Conservation (phyloP, 306 rosid species). For the Prunus armeniaca region DNA sequence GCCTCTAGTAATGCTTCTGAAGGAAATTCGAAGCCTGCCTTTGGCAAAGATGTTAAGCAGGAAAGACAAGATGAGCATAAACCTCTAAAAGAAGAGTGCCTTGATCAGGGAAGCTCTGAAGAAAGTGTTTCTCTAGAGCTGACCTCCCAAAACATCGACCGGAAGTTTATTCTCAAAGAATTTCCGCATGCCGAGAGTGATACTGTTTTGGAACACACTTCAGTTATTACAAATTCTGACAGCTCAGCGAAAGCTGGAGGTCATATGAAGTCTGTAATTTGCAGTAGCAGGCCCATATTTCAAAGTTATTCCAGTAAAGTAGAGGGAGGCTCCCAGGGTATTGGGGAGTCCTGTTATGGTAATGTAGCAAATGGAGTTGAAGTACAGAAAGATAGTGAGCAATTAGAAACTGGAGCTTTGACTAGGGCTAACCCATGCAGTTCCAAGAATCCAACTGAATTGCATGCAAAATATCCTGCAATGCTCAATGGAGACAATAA, state of each 20-base stretch:
- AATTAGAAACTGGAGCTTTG: constrained; percentile 35
- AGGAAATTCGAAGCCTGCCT: constrained; percentile 44
- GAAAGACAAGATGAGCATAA: constrained; percentile 39
- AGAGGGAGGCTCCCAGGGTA: constrained; percentile 36
- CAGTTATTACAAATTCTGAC: constrained; percentile 36
- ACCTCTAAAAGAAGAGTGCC: constrained; percentile 33
- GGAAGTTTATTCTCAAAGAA: constrained; percentile 35
- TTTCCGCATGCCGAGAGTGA: constrained; percentile 32
- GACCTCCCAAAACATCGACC: constrained; percentile 32
- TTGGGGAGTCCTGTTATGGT: constrained; percentile 47
- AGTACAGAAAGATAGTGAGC: constrained; percentile 24
- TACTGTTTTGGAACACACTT: constrained; percentile 43
- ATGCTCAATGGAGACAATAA: constrained; percentile 31
- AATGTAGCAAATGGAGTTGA: constrained; percentile 42
- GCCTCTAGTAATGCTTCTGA: constrained; percentile 76
- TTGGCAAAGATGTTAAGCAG: constrained; percentile 41
- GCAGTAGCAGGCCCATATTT: constrained; percentile 35
- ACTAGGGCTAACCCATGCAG: constrained; percentile 38
- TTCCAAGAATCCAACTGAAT: constrained; percentile 46
- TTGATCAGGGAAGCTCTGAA: constrained; percentile 47
- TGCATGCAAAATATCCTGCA: constrained; percentile 42
- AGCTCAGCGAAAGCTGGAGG: constrained; percentile 34
- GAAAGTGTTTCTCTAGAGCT: constrained; percentile 43
- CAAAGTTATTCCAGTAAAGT: constrained; percentile 34
- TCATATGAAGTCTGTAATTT: constrained; percentile 41